These are phyloP conservation scores for Marchantia polymorpha DNA, from an alignment of 225 moss, liverwort and hornwort species.

Conservation along the genomic window DNA sequence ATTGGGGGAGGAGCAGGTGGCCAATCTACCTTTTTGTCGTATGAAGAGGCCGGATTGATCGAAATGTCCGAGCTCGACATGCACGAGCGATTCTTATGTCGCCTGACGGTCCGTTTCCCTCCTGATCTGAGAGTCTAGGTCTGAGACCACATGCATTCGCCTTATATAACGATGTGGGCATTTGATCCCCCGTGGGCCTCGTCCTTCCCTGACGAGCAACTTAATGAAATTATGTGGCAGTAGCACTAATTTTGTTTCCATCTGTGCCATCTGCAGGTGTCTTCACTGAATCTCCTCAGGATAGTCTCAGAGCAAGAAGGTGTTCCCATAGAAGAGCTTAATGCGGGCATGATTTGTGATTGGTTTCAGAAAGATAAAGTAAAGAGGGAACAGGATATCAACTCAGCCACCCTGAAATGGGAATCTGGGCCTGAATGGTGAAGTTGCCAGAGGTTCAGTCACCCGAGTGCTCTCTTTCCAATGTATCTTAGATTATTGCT, in stretches of 20 bases:
- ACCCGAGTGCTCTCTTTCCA: too few relatives aligned
- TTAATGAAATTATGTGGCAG: too few relatives aligned
- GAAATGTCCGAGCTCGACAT: slow-evolving; percentile 85
- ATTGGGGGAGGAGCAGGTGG: slow-evolving; percentile 34
- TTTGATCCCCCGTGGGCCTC: too few relatives aligned
- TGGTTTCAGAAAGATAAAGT: slow-evolving; percentile 89
- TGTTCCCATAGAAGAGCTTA: slow-evolving; percentile 67
- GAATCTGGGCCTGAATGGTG: slow-evolving; percentile 70
- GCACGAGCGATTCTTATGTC: slow-evolving; percentile 90
- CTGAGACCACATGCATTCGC: too few relatives aligned
- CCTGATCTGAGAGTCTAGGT: too few relatives aligned
- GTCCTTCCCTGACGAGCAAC: too few relatives aligned
- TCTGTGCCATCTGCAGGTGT: slow-evolving; percentile 51
- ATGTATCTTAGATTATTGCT: too few relatives aligned
- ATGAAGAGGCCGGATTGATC: slow-evolving; percentile 82
- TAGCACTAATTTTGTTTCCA: background rate
- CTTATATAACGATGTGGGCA: too few relatives aligned
- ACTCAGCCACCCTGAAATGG: slow-evolving; percentile 86
- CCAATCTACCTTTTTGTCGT: slow-evolving; percentile 65
- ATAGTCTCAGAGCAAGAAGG: slow-evolving; percentile 86
- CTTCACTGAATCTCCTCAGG: slow-evolving; percentile 77
- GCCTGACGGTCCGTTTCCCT: slow-evolving; percentile 56
- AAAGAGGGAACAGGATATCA: slow-evolving; percentile 58
- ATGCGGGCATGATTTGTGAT: slow-evolving; percentile 74
- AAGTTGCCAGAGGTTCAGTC: background rate